Base-by-base conservation (phyloP, 2,329 filamentous ascomycete genomes). In the Didymellaceae sp. region DNA sequence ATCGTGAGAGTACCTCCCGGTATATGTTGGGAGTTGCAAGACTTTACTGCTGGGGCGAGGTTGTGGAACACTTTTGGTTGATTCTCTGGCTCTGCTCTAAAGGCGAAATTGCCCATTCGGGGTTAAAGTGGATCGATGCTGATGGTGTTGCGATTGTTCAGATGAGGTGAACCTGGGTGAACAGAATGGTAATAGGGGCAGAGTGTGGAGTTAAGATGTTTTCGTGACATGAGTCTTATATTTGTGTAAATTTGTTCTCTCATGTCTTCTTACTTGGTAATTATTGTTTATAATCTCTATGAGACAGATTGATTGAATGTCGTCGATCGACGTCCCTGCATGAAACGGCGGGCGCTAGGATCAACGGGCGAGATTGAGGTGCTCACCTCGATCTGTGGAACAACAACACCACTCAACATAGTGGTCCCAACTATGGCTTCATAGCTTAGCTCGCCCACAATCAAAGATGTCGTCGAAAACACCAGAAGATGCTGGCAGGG, bases 1-100 rank as follows among this genome's bases (percentile, higher is more conserved):
- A 62, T 72, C 75, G 80, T 55, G 68, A 70, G 6, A 35, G 58
- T 14, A 25, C 44, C 13, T 48, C 43, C 32, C n/a, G 33, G 7
- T 31, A 45, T 10, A 41, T 55, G 9, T 55, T 74, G 9, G 74
- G 78, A 48, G 70, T 58, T 1, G 68, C 95, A 2, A 81, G 85
- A 25, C 70, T 93, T 1, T 94, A 89, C 67, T 90, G 89, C 65
- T 96, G 89, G 86, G 91, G 89, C 0, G 82, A 87, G 55, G 76
- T 90, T 0, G 83, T 84, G 0, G 81, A 84, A 45, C 87, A 95
- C 62, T 79, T 90, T 25, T 96, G 91, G 69, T 73, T 94, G 4
- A 70, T 92, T 30, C 72, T 96, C 0, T 93, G 89, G 66, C 73
- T 91, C 11, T 88, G 86, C 0, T 93, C 87, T 61, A 79, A 83